Evolutionary conservation across 257 asterid species (phyloP), one percentile per base, ranked within the genome.

Genomic region (Jacaranda mimosifolia): DNA sequence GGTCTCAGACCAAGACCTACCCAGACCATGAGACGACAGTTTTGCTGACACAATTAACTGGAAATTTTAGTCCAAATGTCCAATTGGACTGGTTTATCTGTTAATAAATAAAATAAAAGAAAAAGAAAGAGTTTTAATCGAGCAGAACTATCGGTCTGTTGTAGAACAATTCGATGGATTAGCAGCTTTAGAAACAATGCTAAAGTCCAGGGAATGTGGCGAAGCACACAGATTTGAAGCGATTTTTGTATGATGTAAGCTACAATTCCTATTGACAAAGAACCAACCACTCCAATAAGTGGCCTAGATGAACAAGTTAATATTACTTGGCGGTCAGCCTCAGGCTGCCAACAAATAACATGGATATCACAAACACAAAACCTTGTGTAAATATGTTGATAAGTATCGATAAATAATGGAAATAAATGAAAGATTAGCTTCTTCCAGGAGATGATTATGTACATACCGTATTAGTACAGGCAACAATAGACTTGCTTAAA

Each of bases 361-460:
- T 10, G n/a, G 65, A 9, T 26, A 26, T 10, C 40, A 59, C 39
- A 21, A 59, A 19, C 65, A 59, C 40, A 32, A 21, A 12, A 62
- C 3, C 43, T 13, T 62, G 42, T 35, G 35, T 11, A 32, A 26
- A 35, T 62, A 35, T 63, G 39, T 38, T 63, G 12, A 63, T 6
- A 0, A 13, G 1, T 15, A 19, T 4, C 57, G 18, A 18, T 43
- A 18, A 10, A 45, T 67, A 21, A 21, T 4, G 4, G 42, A 19
- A 38, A 67, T 17, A 42, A 26, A 18, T 65, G 38, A 43, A 11
- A 65, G 52, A 43, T 26, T 4, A 19, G 19, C 68, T 15, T 63
- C 70, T 63, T 63, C 32, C 51, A 5, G 32, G 6, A 26, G 62
- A 64, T 17, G 9, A 38, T 56, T 79, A 72, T 79, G 38, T 72